These are phyloP conservation scores for Trichoderma pleuroti DNA, from an alignment of 2,329 filamentous ascomycete species.

Conservation along the genomic window DNA sequence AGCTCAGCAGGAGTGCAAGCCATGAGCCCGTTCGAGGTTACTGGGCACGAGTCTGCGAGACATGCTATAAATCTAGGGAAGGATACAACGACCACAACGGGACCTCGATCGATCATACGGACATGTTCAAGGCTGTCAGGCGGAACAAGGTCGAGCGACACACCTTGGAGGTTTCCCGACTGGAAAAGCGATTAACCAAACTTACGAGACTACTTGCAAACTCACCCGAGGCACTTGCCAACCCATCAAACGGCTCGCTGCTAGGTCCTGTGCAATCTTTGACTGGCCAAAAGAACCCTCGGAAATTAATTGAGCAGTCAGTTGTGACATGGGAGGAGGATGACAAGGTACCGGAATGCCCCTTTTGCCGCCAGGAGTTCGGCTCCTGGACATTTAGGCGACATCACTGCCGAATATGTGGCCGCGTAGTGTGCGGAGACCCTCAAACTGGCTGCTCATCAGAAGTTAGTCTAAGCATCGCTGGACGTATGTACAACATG, in stretches of 20 bases:
- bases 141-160: slow-evolving; percentile 78
- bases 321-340: slow-evolving; percentile 97
- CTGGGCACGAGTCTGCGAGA: slow-evolving; percentile 96
- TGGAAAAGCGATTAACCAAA: slow-evolving; percentile 90
- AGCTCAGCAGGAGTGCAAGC: slow-evolving; percentile 80
- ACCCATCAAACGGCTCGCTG: slow-evolving; percentile 48
- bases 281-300: slow-evolving; percentile 66
- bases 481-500: slow-evolving; percentile 42
- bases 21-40: slow-evolving; percentile 87
- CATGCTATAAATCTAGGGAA: slow-evolving; percentile 95
- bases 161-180: slow-evolving; percentile 78
- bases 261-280: slow-evolving; percentile 60
- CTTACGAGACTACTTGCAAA: slow-evolving; percentile 79
- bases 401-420: slow-evolving; percentile 93
- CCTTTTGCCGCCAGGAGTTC: slow-evolving; percentile 95
- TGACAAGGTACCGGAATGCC: slow-evolving; percentile 71
- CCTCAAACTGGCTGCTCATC: slow-evolving; percentile 77
- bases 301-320: slow-evolving; percentile 82
- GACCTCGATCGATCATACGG: slow-evolving; percentile 65
- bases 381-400: slow-evolving; percentile 87
- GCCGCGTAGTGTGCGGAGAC: slow-evolving; percentile 89
- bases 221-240: slow-evolving; percentile 60
- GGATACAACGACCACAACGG: slow-evolving; percentile 91
- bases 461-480: slow-evolving; percentile 77
- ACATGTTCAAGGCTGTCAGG: slow-evolving; percentile 66